Conservation (phyloP, 2,329 filamentous ascomycete species). For the Pseudogymnoascus sp. region DNA sequence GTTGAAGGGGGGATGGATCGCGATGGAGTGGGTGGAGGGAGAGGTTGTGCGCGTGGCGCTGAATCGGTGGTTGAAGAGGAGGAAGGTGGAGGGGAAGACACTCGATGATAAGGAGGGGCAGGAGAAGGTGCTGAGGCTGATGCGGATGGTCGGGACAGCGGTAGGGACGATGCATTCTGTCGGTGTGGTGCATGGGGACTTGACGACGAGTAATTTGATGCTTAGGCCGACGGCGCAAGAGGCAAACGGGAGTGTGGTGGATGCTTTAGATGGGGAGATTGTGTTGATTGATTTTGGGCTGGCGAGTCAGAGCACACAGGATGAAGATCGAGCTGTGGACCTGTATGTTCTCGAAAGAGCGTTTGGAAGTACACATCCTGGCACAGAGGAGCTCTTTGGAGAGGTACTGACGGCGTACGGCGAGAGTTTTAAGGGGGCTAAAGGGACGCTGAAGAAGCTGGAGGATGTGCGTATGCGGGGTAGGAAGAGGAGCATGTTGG, state of each 20-base stretch:
- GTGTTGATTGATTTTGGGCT: constrained; percentile 93
- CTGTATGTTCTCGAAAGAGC: constrained; percentile 91
- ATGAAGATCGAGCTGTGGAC: constrained; percentile 93
- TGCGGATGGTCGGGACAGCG: constrained; percentile 61
- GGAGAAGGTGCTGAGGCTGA: constrained; percentile 43
- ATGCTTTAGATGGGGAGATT: constrained; percentile 60
- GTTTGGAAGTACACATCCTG: constrained; percentile 89
- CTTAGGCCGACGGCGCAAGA: constrained; percentile 37
- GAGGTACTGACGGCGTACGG: constrained; percentile 69
- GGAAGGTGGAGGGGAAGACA: constrained; percentile 21
- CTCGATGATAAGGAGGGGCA: constrained; percentile 17
- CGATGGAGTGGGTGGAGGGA: constrained; percentile 80
- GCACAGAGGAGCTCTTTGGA: constrained; percentile 67
- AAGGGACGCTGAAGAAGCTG: constrained; percentile 66
- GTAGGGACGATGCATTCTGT: constrained; percentile 70
- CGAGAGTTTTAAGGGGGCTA: constrained; percentile 65
- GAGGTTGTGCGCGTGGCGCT: constrained; percentile 60
- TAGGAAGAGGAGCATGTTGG: constrained; percentile 94
- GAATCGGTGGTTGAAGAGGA: constrained; percentile 55
- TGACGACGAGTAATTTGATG: constrained; percentile 98
- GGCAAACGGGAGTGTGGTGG: constrained; percentile 18
- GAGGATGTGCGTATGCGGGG: constrained; percentile 92
- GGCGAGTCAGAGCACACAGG: constrained; percentile 68
- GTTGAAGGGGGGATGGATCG: constrained; percentile 56
- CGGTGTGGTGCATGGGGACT: constrained; percentile 88